A percentile compares a stretch with the other conserved stretches of the same genome.
Evolutionary conservation across 2,329 filamentous ascomycete genomes (phyloP).

Genomic region (Phaeosphaeriaceae sp.): DNA sequence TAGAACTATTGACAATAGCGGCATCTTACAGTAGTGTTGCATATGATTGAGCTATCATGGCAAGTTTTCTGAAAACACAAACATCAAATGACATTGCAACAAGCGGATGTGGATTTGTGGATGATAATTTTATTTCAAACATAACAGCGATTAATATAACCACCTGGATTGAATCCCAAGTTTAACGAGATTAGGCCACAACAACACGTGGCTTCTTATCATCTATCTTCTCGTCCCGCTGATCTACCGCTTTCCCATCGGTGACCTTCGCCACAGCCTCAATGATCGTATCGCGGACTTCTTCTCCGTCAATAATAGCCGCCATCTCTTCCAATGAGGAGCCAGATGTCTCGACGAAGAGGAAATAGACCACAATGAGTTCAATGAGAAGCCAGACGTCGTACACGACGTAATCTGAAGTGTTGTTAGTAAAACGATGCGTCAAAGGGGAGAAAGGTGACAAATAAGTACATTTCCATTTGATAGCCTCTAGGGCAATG

Average conservation of each 20-base stretch:
- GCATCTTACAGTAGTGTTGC: no score
- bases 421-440: slow-evolving; percentile 34
- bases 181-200: background rate
- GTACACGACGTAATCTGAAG: slow-evolving; percentile 24
- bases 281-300: slow-evolving; percentile 10
- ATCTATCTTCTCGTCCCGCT: background rate
- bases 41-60: no score
- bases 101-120: no score
- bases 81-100: no score
- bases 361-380: slow-evolving; percentile 9
- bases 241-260: slow-evolving; percentile 4
- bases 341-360: slow-evolving; percentile 19
- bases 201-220: background rate
- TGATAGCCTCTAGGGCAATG: slow-evolving; percentile 8
- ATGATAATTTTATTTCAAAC: no score
- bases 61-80: no score
- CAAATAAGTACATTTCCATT: slow-evolving; percentile 7
- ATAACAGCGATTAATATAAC: no score
- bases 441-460: background rate
- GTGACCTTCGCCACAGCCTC: slow-evolving; percentile 8
- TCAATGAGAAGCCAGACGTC: slow-evolving; percentile 28
- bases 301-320: slow-evolving; percentile 12
- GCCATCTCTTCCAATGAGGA: slow-evolving; percentile 19
- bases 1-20: no score
- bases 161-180: no score